Conservation (phyloP, 805 yeast genomes). For the Starmerella floricola region DNA sequence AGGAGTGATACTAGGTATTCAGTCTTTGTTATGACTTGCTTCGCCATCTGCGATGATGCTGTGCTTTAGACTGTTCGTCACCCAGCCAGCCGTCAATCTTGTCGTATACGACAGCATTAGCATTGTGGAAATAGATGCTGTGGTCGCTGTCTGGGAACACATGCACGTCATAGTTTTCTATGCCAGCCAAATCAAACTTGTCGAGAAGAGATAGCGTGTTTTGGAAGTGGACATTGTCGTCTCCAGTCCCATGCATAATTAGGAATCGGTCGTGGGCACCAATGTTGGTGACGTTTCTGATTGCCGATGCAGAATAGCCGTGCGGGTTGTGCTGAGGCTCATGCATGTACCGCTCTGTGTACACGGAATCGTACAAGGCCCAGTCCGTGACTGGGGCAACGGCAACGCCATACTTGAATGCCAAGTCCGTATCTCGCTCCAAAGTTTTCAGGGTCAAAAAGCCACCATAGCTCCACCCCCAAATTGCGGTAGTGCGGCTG, state of each 20-base stretch:
- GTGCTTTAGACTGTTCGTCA: constrained; percentile 22
- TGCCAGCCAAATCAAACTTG: constrained; percentile 50
- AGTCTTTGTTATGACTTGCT: not conserved
- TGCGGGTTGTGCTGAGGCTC: constrained; percentile 52
- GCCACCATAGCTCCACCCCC: constrained; percentile 99
- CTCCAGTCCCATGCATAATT: constrained; percentile 93
- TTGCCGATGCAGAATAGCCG: constrained; percentile 50
- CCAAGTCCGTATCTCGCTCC: constrained; percentile 63
- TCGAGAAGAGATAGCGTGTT: constrained; percentile 72
- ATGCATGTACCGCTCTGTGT: constrained; percentile 92
- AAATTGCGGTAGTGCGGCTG: constrained; percentile 56
- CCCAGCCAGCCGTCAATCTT: constrained; percentile 57
- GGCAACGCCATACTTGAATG: constrained; percentile 80
- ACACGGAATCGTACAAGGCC: constrained; percentile 81
- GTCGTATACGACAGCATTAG: constrained; percentile 58
- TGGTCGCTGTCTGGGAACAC: constrained; percentile 93
- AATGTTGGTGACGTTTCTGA: constrained; percentile 46
- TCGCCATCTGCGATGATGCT: not conserved
- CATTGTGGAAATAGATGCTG: constrained; percentile 66
- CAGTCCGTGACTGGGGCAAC: constrained; percentile 98
- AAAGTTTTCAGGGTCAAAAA: constrained; percentile 80
- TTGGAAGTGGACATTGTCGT: constrained; percentile 94
- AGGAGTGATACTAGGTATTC: no score
- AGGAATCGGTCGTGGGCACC: constrained; percentile 53
- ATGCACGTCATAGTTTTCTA: constrained; percentile 84